Evolutionary conservation across 2,329 filamentous ascomycete species (phyloP), one percentile per base, ranked within the genome.

Genomic region (Claviceps sp.): DNA sequence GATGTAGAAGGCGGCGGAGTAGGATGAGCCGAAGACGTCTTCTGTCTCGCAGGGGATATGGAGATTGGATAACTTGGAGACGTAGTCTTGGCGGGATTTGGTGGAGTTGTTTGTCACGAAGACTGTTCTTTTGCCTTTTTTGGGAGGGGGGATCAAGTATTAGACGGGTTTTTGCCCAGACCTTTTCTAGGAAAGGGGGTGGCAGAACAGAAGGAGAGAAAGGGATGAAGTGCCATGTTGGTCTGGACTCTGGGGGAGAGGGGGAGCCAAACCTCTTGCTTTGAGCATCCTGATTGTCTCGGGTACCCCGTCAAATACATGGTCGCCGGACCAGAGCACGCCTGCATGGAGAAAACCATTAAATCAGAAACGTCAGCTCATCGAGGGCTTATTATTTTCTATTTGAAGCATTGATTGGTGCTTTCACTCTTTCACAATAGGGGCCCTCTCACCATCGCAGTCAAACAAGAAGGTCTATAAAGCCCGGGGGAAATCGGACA

Each of bases 71-170:
- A 98, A 84, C 65, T 97, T 98, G 73, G 91, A 88, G 67, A 86
- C 84, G 70, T 98, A 98, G 66, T 96, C 89, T 48, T 79, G 74
- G 52, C 93, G 85, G 11, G 91, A 95, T 67, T 98, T 98, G 53
- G 93, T 97, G 63, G 89, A 96, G 73, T 98, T 98, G 73, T 98
- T 98, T 42, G 93, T 98, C 50, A 98, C 93, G 65, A 98, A 98
- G 51, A 98, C 83, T 37, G 93, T 78, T 65, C 85, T 85, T 70
- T 98, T 98, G 64, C 88, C 90, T 93, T 50, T 30, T 5, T 30
- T 41, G 2, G 1, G 18, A 52, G 48, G 2, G 26, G 3, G 8
- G 26, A 0, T 8, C 26, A 30, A 30, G 26, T 4, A 9, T 30
- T 30, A 30, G n/a, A 26, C 26, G 5, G n/a, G 37, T 4, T 20